Evolutionary conservation across 2,329 filamentous ascomycete genomes (phyloP).

Genomic region (Bisporella sp.): DNA sequence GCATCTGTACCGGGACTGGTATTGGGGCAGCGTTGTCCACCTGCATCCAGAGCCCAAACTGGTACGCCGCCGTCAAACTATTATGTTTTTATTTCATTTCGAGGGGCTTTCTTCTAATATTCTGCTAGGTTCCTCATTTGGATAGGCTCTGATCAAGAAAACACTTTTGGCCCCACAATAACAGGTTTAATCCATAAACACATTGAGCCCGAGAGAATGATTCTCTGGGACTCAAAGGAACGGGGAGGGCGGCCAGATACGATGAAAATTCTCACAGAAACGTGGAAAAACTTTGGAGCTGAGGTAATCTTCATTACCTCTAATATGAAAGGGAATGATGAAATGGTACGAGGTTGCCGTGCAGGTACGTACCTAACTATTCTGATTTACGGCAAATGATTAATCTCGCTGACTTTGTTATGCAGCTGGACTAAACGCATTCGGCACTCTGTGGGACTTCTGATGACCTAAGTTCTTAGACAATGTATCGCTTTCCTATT

Average conservation of each 20-base stretch:
- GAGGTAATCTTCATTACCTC: slow-evolving; percentile 38
- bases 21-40: slow-evolving; percentile 35
- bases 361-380: slow-evolving; percentile 24
- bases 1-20: slow-evolving; percentile 35
- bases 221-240: slow-evolving; percentile 36
- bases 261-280: slow-evolving; percentile 32
- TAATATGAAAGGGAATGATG: slow-evolving; percentile 34
- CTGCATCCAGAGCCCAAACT: slow-evolving; percentile 34
- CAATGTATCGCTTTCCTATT: not conserved
- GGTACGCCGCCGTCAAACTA: slow-evolving; percentile 17
- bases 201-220: slow-evolving; percentile 35
- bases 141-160: slow-evolving; percentile 36
- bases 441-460: slow-evolving; percentile 35
- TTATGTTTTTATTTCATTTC: not conserved
- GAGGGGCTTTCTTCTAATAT: slow-evolving; percentile 1
- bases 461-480: slow-evolving; percentile 15
- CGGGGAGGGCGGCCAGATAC: slow-evolving; percentile 33
- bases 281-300: slow-evolving; percentile 32
- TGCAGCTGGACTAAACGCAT: slow-evolving; percentile 31
- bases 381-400: slow-evolving; percentile 1
- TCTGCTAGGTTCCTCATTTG: slow-evolving; percentile 34
- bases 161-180: slow-evolving; percentile 35
- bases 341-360: slow-evolving; percentile 36
- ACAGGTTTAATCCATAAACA: slow-evolving; percentile 31
- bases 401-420: slow-evolving; percentile 6